Percentiles rank a stretch among this genome's conserved stretches.
These are phyloP conservation scores for Citrus maxima DNA, from an alignment of 345 rosid genomes.

Conservation along the genomic window DNA sequence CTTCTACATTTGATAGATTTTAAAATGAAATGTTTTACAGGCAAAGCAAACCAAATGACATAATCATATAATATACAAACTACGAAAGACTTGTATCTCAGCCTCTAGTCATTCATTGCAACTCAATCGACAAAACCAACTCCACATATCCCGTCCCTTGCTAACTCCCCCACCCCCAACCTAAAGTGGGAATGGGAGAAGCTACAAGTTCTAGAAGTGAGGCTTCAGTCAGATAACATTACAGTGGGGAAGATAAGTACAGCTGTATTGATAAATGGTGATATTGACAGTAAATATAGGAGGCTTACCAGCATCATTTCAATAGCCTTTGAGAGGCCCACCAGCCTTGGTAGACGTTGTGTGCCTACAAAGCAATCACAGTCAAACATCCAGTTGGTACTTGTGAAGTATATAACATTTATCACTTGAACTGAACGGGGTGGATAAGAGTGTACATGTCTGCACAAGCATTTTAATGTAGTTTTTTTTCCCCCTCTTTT, in stretches of 20 bases:
- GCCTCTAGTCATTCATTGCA: neutral
- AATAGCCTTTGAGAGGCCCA: slow-evolving; percentile 83
- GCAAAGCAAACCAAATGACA: neutral
- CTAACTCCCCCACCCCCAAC: neutral
- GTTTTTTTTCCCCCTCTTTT: no score
- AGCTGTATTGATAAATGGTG: neutral
- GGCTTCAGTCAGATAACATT: neutral
- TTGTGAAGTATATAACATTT: slow-evolving; percentile 5
- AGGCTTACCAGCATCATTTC: slow-evolving; percentile 79
- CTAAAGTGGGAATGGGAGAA: neutral
- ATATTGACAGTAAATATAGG: neutral
- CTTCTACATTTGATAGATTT: no score
- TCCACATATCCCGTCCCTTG: neutral
- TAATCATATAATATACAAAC: neutral
- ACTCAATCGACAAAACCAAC: neutral
- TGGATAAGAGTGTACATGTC: neutral
- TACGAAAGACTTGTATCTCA: neutral
- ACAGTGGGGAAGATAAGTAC: neutral
- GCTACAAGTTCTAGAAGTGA: neutral
- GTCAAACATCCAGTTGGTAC: slow-evolving; percentile 11
- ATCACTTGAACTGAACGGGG: slow-evolving; percentile 5
- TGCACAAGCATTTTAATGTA: no score
- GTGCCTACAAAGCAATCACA: slow-evolving; percentile 54
- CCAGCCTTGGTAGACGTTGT: slow-evolving; percentile 95
- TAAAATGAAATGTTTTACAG: no score